These are phyloP conservation scores for Pythium phragmiticola DNA, from an alignment of 352 stramenopile species.

Conservation along the genomic window DNA sequence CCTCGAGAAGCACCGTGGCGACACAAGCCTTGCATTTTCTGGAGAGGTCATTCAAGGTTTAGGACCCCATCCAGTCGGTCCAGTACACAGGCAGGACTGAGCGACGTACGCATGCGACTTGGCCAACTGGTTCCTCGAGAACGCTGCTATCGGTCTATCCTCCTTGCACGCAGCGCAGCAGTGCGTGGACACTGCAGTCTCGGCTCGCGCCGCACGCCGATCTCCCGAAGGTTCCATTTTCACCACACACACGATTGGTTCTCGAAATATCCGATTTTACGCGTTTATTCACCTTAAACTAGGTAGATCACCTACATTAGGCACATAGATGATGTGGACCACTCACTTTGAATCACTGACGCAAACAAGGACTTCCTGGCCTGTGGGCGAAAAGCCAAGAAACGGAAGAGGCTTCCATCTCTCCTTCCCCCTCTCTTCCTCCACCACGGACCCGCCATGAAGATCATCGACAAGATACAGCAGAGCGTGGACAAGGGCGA, in stretches of 20 bases:
- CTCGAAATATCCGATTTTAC: conserved; percentile 21
- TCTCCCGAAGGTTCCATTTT: conserved; percentile 9
- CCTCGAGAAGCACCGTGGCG: conserved; percentile 25
- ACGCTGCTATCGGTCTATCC: conserved; percentile 20
- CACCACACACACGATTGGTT: background rate
- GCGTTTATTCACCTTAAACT: conserved; percentile 13
- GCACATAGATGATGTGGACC: conserved; percentile 11
- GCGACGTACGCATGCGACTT: conserved; percentile 48
- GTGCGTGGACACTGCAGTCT: conserved; percentile 10
- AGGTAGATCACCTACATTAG: conserved; percentile 1
- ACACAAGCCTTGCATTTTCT: conserved; percentile 72
- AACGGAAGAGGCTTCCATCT: background rate
- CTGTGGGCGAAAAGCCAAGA: conserved; percentile 1
- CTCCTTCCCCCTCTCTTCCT: background rate
- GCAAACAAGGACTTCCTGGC: conserved; percentile 6
- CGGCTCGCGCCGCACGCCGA: background rate
- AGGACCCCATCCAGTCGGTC: background rate
- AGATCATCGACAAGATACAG: conserved; percentile 87
- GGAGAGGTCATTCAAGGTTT: background rate
- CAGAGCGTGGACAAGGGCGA: conserved; percentile 53
- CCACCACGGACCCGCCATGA: conserved; percentile 38
- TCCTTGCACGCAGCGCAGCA: conserved; percentile 33
- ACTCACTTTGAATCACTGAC: conserved; percentile 30
- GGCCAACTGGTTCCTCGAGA: conserved; percentile 52
- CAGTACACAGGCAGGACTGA: background rate